Evolutionary conservation across 495 filamentous ascomycete genomes (phyloP), one percentile per base, ranked within the genome.

Genomic region (Lichina pygmaea): DNA sequence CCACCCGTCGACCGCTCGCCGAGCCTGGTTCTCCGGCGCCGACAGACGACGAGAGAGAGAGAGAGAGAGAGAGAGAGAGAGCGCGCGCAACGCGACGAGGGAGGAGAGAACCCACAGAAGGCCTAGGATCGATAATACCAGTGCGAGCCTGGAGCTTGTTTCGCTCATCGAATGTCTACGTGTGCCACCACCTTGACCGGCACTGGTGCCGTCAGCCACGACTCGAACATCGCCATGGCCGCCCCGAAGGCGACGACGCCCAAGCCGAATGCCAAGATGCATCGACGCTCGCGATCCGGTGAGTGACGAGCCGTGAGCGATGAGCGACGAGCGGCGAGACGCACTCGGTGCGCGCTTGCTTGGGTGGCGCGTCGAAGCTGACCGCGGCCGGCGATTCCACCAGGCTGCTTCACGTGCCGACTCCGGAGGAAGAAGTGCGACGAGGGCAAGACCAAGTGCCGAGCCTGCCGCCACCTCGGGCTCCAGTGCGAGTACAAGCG

Each of bases 341-440:
- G 49, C 12, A 31, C 33, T 16, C 42, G 6, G 40, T 4, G 4
- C 45, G 40, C 13, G 42, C 12, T 1, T 42, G 34, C 2, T 33
- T 11, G 31, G 6, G 8, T 45, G 30, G 38, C 41, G 24, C 2
- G 4, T 24, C 24, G 4, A 24, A 24, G 24, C 24, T 24, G 24
- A 24, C 24, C 24, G 24, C 4, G 24, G 2, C 24, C 4, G 24
- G 24, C 24, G 24, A 24, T 31, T 37, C 50, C 43, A 48, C 33
- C 59, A 95, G 89, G 89, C 43, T 97, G 89, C 71, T 97, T 86
- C 61, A 95, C 86, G 46, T 97, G 89, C 66, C 78, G 89, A 54
- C 61, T 97, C 50, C 75, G 89, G 56, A 62, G 89, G 53, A 94
- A 97, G 71, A 97, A 97, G 72, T 95, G 89, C 63, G 86, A 97